Evolutionary conservation across 2,329 filamentous ascomycete species (phyloP).

Genomic region (Fusarium sp.): DNA sequence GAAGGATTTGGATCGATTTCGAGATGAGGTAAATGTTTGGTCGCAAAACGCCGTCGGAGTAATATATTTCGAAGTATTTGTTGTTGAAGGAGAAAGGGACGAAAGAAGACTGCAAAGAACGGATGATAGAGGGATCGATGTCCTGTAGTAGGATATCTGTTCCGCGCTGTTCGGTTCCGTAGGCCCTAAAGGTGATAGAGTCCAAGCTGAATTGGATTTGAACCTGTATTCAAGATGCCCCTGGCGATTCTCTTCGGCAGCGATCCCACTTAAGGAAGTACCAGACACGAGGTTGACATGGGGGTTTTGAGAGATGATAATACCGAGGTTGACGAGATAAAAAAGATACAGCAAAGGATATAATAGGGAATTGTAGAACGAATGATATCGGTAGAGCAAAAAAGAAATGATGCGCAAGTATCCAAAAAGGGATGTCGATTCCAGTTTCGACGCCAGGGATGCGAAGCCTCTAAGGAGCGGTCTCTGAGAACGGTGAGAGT

Average conservation of each 20-base stretch:
- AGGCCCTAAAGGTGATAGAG: conserved; percentile 24
- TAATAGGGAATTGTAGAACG: neutral
- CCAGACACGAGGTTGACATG: conserved; percentile 32
- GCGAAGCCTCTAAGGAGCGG: conserved; percentile 7
- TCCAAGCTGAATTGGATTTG: conserved; percentile 18
- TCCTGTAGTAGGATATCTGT: conserved; percentile 14
- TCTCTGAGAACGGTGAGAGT: conserved; percentile 13
- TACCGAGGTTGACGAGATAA: conserved; percentile 18
- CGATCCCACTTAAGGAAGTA: conserved; percentile 45
- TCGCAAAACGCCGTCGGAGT: neutral
- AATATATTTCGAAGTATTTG: conserved; percentile 2
- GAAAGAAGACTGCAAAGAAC: conserved; percentile 8
- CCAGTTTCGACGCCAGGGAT: conserved; percentile 12
- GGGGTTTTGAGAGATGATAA: conserved; percentile 13
- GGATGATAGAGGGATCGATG: conserved; percentile 13
- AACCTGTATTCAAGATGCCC: conserved; percentile 32
- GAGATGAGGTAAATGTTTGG: conserved; percentile 8
- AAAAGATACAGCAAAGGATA: neutral
- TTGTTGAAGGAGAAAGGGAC: conserved; percentile 14
- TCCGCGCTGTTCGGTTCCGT: conserved; percentile 12
- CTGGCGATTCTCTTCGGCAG: conserved; percentile 41
- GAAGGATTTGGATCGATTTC: conserved; percentile 10
- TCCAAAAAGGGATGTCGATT: conserved; percentile 24
- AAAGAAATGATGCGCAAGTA: neutral
- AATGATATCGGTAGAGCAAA: conserved; percentile 1